Conservation (phyloP, 305 asterid species). For the Monarda citriodora region DNA sequence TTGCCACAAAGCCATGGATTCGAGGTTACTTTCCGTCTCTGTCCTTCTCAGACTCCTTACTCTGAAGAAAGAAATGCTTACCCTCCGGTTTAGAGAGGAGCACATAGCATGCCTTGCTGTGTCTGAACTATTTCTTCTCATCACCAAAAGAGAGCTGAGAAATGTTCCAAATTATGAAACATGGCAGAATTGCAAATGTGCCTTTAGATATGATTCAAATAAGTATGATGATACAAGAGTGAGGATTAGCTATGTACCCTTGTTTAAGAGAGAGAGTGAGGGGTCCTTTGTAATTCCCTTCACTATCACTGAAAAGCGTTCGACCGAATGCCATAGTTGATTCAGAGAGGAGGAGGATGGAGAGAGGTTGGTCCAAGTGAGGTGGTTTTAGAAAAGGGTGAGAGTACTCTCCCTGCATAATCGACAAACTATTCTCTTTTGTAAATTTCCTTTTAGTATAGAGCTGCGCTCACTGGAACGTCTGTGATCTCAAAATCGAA, state of each 20-base stretch:
- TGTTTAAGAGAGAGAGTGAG: conserved; percentile 75
- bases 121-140: conserved; percentile 91
- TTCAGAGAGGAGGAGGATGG: conserved; percentile 81
- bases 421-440: conserved; percentile 2
- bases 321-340: conserved; percentile 95
- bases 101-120: conserved; percentile 94
- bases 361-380: conserved; percentile 91
- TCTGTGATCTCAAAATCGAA: background rate
- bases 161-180: background rate
- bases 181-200: background rate
- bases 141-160: conserved; percentile 82
- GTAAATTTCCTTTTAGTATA: conserved; percentile 1
- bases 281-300: conserved; percentile 86
- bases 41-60: conserved; percentile 34
- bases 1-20: conserved; percentile 80
- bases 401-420: conserved; percentile 84
- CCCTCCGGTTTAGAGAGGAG: conserved; percentile 75
- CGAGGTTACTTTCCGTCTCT: conserved; percentile 32
- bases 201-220: no score
- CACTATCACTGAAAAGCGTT: conserved; percentile 59
- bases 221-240: background rate
- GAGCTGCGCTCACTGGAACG: background rate
- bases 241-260: conserved; percentile 58
- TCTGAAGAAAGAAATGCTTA: conserved; percentile 80
- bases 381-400: conserved; percentile 98